phyloP scores from a whole-genome alignment of 2,329 filamentous ascomycete genomes.

The Aspergillus ruber region DNA sequence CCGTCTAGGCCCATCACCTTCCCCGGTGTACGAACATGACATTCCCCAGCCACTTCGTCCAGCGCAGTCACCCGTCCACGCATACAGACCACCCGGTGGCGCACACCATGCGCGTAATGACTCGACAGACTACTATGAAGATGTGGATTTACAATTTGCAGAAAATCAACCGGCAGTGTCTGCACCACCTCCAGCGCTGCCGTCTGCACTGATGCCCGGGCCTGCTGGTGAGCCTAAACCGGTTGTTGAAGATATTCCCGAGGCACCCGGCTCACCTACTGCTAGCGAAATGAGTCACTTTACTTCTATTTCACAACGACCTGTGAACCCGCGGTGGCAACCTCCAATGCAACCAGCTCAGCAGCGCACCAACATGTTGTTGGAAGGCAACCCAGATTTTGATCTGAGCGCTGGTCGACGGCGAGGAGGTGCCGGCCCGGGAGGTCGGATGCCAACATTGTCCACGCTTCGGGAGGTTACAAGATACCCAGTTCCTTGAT shows the following conservation, averaged over 20 bases:
- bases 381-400: constrained; percentile 82
- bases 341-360: constrained; percentile 42
- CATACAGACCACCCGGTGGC: constrained; percentile 16
- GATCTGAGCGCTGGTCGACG: constrained; percentile 50
- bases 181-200: constrained; percentile 16
- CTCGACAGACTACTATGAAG: constrained; percentile 69
- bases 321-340: constrained; percentile 80
- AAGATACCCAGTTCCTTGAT: constrained; percentile 21
- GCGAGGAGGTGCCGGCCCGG: constrained; percentile 13
- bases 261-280: constrained; percentile 62
- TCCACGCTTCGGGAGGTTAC: constrained; percentile 11
- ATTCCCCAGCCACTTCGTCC: constrained; percentile 7
- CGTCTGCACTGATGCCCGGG: constrained; percentile 35
- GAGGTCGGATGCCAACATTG: constrained; percentile 22
- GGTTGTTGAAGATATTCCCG: constrained; percentile 56
- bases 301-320: constrained; percentile 82
- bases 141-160: constrained; percentile 82
- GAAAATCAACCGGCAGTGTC: constrained; percentile 32
- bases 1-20: constrained; percentile 4
- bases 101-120: constrained; percentile 15
- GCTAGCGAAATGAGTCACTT: constrained; percentile 78
- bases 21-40: constrained; percentile 14
- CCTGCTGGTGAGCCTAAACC: constrained; percentile 33
- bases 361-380: constrained; percentile 63
- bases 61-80: constrained; percentile 10